Base-by-base conservation (phyloP, 169 alveolate genomes). In the Nephromyces sp. region DNA sequence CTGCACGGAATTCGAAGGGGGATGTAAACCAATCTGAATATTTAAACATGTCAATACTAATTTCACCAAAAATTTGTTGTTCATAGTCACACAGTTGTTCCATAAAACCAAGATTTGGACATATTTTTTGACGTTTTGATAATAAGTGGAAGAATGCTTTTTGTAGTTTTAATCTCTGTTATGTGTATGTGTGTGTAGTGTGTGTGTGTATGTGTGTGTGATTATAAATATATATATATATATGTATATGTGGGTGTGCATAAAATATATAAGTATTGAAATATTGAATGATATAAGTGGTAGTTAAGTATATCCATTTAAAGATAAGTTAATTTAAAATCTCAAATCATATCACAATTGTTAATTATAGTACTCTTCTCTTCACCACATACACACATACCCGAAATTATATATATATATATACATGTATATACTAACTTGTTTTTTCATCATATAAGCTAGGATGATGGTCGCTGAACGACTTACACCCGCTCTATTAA, bases 41-140 rank as follows among this genome's bases (percentile, higher is more conserved):
- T 77, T 81, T 81, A 61, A 61, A 72, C 78, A 72, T 77, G 29
- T 81, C 69, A 22, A 78, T 74, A 30, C 79, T 35, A 62, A 78
- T 51, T 32, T 35, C 30, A 69, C 73, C 78, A 57, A 65, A 67
- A 29, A 72, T 30, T 33, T 57, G 70, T 52, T 71, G 28, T 66
- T 81, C 87, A 61, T 67, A 81, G 32, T 75, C 79, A 78, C 87
- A 81, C 24, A 81, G 76, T 62, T 81, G 87, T 66, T 81, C 84
- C 66, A 77, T 77, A 69, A 81, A 81, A 1, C 87, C 87, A 8
- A 81, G 62, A 51, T 81, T 81, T 6, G 87, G 87, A 51, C 82
- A 76, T 32, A 81, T 73, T 65, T 57, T 70, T 28, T 66, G 43
- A 30, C 78, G 71, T 62, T 77, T 76, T 52, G 74, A 29, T 81